Base-by-base conservation (phyloP, 1,139 yeast genomes). In the Candida anutae region DNA sequence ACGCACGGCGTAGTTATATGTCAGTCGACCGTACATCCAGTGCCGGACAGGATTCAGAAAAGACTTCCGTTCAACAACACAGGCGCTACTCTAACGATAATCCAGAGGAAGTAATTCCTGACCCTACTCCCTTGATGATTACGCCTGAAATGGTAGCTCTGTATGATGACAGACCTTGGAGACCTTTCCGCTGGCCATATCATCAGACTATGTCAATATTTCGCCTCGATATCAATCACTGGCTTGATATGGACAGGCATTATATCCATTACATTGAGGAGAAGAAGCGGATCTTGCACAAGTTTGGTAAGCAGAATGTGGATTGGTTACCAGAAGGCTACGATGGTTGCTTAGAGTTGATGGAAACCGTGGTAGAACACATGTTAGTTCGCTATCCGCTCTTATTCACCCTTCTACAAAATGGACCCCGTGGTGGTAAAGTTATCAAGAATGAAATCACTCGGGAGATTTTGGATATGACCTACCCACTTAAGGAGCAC, bases 191-290 rank as follows among this genome's bases (percentile, higher is more conserved):
- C 44, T 77, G 82, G 79, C 87, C 87, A 14, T 78, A 78, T 45
- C 85, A 78, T 47, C 88, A 79, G 51, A 79, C 87, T 2, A 79
- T 79, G 88, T 71, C 81, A 10, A 76, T 78, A 28, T 77, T 67
- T 57, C 74, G 74, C 46, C 62, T 79, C 20, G 83, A 78, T 42
- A 61, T 77, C 18, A 76, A 78, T 48, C 83, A 79, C 48, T 79
- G 87, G 88, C 56, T 79, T 33, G 87, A 78, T 43, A 79, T 79
- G 87, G 87, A 79, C 49, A 77, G 76, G 48, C 78, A 75, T 52
- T 79, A 77, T 45, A 59, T 74, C 48, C 77, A 75, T 35, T 79
- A 77, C 42, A 65, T 77, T 29, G 60, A 71, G 35, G 84, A 79
- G 44, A 76, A 77, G 51, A 55, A 67, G 41, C 55, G 80, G 37